Evolutionary conservation across 129 eudicot species (phyloP).

Genomic region (Ambrosia artemisiifolia): DNA sequence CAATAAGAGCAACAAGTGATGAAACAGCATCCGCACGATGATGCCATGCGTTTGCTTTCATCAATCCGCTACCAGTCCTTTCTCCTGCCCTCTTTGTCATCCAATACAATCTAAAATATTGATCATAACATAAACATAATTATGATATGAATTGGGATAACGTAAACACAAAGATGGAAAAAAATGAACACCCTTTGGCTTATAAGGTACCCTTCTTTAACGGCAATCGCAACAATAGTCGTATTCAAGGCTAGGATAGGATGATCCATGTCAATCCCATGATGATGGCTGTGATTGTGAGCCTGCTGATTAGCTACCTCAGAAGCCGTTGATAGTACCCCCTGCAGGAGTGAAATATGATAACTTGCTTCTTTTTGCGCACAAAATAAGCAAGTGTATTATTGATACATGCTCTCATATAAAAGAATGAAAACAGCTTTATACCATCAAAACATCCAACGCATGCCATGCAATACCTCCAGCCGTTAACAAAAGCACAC

Average conservation of each 20-base stretch:
- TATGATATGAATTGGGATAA: background rate
- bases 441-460: constrained; percentile 70
- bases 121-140: background rate
- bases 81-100: constrained; percentile 91
- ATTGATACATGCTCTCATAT: background rate
- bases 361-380: background rate
- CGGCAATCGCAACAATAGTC: constrained; percentile 63
- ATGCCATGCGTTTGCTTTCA: constrained; percentile 99
- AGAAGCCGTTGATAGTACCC: constrained; percentile 54
- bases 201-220: constrained; percentile 79
- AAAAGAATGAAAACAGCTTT: background rate
- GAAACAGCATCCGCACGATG: constrained; percentile 98
- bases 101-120: constrained; percentile 68
- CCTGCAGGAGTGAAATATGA: constrained; percentile 41
- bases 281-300: constrained; percentile 59
- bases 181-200: background rate
- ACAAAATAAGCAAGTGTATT: background rate
- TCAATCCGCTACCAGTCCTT: constrained; percentile 90
- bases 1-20: constrained; percentile 92
- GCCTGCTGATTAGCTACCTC: constrained; percentile 49
- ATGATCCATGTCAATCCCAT: constrained; percentile 80
- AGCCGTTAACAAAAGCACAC: constrained; percentile 72
- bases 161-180: background rate
- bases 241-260: constrained; percentile 75
- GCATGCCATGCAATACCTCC: constrained; percentile 99